phyloP scores from a whole-genome alignment of 176 grass and related monocot genomes.

The Luzula sylvatica region DNA sequence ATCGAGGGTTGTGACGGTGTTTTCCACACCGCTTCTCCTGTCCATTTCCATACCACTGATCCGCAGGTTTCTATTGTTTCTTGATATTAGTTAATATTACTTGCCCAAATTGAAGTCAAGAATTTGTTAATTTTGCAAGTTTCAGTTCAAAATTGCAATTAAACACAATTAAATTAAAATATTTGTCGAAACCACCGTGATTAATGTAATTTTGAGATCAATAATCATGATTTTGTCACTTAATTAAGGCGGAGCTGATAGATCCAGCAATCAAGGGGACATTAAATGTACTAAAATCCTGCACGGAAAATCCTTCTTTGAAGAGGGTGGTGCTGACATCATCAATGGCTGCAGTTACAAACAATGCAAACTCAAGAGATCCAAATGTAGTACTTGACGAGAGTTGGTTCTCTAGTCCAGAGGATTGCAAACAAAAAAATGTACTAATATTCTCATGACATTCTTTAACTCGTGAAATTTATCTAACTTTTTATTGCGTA shows the following conservation, averaged over 20 bases:
- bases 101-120: too few relatives aligned
- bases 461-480: neutral
- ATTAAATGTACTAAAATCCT: conserved; percentile 32
- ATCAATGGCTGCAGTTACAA: conserved; percentile 20
- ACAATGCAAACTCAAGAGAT: conserved; percentile 10
- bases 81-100: too few relatives aligned
- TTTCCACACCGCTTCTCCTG: conserved; percentile 53
- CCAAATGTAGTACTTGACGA: conserved; percentile 26
- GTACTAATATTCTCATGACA: conserved; percentile 2
- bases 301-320: conserved; percentile 21
- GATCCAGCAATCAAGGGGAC: conserved; percentile 32
- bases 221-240: neutral
- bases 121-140: too few relatives aligned
- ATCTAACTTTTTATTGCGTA: neutral
- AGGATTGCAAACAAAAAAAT: conserved; percentile 16
- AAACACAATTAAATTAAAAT: too few relatives aligned
- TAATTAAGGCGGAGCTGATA: conserved; percentile 17
- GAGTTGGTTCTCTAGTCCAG: conserved; percentile 27
- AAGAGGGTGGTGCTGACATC: conserved; percentile 32
- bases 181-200: too few relatives aligned
- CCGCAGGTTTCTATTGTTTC: conserved; percentile 5
- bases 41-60: conserved; percentile 1
- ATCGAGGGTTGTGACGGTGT: conserved; percentile 41
- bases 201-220: too few relatives aligned
- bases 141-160: too few relatives aligned